A percentile compares a stretch with the other conserved stretches of the same genome.
phyloP scores from a whole-genome alignment of 202 grass and related monocot genomes.

The Elaeis oleifera region DNA sequence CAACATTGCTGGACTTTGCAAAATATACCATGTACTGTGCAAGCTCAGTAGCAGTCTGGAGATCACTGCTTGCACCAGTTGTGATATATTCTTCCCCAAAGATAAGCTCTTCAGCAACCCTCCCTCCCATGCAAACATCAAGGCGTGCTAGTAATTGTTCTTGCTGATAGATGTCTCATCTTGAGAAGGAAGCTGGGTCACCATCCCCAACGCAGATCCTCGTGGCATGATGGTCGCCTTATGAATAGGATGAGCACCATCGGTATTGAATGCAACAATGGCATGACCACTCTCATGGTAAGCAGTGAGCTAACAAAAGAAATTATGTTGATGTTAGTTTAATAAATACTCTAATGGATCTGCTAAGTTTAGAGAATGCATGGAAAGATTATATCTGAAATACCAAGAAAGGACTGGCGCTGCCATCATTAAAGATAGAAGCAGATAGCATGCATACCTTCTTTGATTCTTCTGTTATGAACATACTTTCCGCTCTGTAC shows the following conservation, averaged over 20 bases:
- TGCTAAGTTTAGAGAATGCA: no score
- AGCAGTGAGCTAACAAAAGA: conserved; percentile 64
- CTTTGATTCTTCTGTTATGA: conserved; percentile 80
- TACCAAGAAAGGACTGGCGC: background rate
- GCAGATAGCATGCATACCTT: conserved; percentile 45
- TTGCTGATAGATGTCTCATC: conserved; percentile 98
- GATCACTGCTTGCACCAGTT: conserved; percentile 91
- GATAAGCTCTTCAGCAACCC: conserved; percentile 93
- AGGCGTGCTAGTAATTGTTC: conserved; percentile 89
- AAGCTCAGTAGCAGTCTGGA: conserved; percentile 88
- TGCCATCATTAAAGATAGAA: conserved; percentile 12
- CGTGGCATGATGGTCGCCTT: conserved; percentile 97
- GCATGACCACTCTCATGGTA: conserved; percentile 99
- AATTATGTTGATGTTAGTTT: background rate
- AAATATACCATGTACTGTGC: conserved; percentile 91
- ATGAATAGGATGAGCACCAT: conserved; percentile 85
- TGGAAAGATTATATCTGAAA: background rate
- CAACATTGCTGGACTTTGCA: background rate
- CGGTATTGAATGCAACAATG: conserved; percentile 90
- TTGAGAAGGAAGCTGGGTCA: conserved; percentile 92
- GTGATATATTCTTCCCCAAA: conserved; percentile 98
- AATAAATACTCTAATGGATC: background rate
- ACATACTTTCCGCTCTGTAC: conserved; percentile 97
- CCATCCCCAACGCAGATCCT: conserved; percentile 95
- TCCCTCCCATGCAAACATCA: conserved; percentile 98